These are phyloP conservation scores for Epichloe sibirici DNA, from an alignment of 2,329 filamentous ascomycete species.

Conservation along the genomic window DNA sequence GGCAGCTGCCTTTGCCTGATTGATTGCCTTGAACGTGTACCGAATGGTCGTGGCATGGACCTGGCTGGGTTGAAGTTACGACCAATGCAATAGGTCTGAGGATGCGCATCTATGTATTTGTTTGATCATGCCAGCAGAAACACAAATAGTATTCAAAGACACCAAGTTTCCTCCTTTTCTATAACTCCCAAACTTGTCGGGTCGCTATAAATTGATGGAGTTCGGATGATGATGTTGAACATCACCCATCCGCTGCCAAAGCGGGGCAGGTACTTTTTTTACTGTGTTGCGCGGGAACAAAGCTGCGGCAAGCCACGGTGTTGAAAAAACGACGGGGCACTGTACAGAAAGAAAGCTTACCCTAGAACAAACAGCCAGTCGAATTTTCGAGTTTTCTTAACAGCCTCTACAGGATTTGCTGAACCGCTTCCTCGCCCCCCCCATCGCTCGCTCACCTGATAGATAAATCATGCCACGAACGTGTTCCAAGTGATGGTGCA, in stretches of 20 bases:
- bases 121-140: neutral
- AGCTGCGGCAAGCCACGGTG: too few species aligned
- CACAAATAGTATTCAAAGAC: neutral
- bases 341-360: too few species aligned
- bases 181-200: neutral
- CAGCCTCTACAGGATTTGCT: too few species aligned
- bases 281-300: too few species aligned
- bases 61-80: neutral
- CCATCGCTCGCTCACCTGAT: neutral
- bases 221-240: too few species aligned
- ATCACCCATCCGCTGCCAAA: too few species aligned
- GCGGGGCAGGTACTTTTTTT: too few species aligned
- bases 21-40: neutral
- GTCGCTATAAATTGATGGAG: neutral
- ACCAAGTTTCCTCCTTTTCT: neutral
- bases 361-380: too few species aligned
- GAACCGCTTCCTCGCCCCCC: too few species aligned
- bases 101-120: slow-evolving; percentile 1
- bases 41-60: neutral
- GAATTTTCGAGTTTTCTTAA: too few species aligned
- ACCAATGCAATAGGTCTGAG: neutral
- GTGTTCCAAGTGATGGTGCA: neutral
- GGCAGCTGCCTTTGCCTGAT: slow-evolving; percentile 8
- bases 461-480: neutral
- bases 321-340: too few species aligned